A percentile compares a stretch with the other conserved stretches of the same genome.
Evolutionary conservation across 2,329 filamentous ascomycete genomes (phyloP).

Genomic region (Trichoderma koningiopsis): DNA sequence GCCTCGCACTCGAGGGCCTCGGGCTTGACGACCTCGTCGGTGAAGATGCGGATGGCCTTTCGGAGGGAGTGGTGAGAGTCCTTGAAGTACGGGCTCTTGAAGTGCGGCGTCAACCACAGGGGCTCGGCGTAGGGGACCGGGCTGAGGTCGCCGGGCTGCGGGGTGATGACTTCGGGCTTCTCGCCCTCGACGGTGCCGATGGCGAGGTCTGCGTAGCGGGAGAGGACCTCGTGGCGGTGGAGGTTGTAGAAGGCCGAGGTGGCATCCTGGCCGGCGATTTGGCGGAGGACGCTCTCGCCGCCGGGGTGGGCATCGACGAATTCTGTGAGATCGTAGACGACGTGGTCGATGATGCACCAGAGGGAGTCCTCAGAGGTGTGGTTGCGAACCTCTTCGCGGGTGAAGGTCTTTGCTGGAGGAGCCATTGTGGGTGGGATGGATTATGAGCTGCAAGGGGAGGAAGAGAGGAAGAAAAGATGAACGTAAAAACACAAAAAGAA

Average conservation of each 20-base stretch:
- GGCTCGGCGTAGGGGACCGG: constrained; percentile 83
- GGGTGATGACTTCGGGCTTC: constrained; percentile 71
- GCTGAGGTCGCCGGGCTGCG: constrained; percentile 70
- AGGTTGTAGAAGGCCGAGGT: constrained; percentile 89
- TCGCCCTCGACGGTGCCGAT: constrained; percentile 77
- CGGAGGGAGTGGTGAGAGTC: constrained; percentile 71
- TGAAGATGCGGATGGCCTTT: constrained; percentile 71
- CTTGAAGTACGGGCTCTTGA: constrained; percentile 79
- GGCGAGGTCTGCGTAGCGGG: constrained; percentile 74
- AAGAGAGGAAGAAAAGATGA: not conserved
- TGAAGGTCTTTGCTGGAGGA: constrained; percentile 52
- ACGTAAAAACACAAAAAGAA: not conserved
- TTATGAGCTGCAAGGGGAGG: not conserved
- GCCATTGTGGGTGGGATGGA: constrained; percentile 36
- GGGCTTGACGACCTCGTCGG: constrained; percentile 68
- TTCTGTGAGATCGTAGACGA: constrained; percentile 83
- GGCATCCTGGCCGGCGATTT: constrained; percentile 80
- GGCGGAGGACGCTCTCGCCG: constrained; percentile 75
- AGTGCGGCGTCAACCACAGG: constrained; percentile 75
- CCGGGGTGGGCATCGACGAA: constrained; percentile 86
- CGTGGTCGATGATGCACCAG: constrained; percentile 84
- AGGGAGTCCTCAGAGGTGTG: constrained; percentile 75
- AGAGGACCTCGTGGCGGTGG: constrained; percentile 84
- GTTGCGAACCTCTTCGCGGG: constrained; percentile 68
- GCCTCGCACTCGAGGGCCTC: constrained; percentile 77